Evolutionary conservation across 495 filamentous ascomycete species (phyloP), one percentile per base, ranked within the genome.

Genomic region (Xeromyces bisporus): DNA sequence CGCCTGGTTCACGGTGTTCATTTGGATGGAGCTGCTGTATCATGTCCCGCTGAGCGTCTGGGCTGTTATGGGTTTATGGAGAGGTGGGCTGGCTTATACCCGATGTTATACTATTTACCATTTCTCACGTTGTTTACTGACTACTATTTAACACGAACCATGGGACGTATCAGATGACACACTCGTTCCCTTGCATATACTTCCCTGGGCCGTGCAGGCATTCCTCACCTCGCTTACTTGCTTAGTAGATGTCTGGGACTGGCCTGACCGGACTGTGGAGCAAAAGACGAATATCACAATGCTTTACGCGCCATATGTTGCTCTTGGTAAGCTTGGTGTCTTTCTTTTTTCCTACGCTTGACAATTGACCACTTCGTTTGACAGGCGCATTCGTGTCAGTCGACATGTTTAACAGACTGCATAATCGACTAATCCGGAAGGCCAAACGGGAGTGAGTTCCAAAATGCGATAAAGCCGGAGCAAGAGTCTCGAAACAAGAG

Each of bases 161-260:
- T 7, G 6, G 31, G 15, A 21, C 15, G 9, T 1, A 21, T 7
- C 32, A 77, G 74, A 73, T 43, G 58, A 70, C 42, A 67, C 64
- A 38, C 64, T 60, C 26, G 34, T 65, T 37, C 78, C 62, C 32
- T 67, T 87, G 1, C 60, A 77, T 9, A 54, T 89, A 1, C 61
- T 92, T 9, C 49, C 77, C 2, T 87, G 75, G 39, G 75, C 70
- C 0, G 43, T 74, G 14, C 67, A 84, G 47, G 73, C 74, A 6
- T 73, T 69, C 23, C 40, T 92, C 34, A 85, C 84, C 0, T 81
- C 84, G 0, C 37, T 68, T 3, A 67, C 73, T 3, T 91, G 81
- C 53, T 66, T 80, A 17, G 56, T 61, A 7, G 70, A 73, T 26
- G 62, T 68, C 26, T 58, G 54, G 63, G 58, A 46, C 31, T 73